A percentile compares a stretch with the other conserved stretches of the same genome.
Conservation (phyloP, 352 stramenopile species). For the Plasmopara viticola region DNA sequence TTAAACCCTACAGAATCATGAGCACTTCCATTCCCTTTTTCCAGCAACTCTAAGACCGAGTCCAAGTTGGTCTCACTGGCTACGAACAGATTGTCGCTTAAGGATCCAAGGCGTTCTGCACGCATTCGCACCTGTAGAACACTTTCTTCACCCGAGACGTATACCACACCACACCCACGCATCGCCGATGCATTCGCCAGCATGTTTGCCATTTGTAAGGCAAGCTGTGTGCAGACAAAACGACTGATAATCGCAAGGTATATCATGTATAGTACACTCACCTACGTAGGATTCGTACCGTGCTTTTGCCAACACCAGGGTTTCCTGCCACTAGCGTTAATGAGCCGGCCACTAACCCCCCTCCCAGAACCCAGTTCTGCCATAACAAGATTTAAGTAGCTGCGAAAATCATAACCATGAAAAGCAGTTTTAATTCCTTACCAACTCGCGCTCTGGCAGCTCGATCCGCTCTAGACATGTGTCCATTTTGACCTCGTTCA, state of each 20-base stretch:
- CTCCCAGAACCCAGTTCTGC: slow-evolving; percentile 92
- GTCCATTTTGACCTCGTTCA: slow-evolving; percentile 66
- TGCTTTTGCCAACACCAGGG: slow-evolving; percentile 92
- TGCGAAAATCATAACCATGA: neutral
- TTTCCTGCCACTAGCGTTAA: slow-evolving; percentile 93
- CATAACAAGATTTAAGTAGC: slow-evolving; percentile 31
- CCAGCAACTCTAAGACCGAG: slow-evolving; percentile 53
- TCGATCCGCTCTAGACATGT: slow-evolving; percentile 51
- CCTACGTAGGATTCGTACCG: slow-evolving; percentile 29
- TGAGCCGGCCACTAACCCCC: slow-evolving; percentile 92
- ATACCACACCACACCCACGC: slow-evolving; percentile 76
- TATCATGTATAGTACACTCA: neutral
- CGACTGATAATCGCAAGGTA: neutral
- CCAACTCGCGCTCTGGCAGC: slow-evolving; percentile 66
- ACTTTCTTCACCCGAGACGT: slow-evolving; percentile 96
- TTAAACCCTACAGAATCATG: slow-evolving; percentile 30
- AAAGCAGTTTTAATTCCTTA: slow-evolving; percentile 3
- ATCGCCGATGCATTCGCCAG: slow-evolving; percentile 27
- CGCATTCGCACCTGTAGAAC: slow-evolving; percentile 92
- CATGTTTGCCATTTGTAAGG: slow-evolving; percentile 92
- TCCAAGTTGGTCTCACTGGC: slow-evolving; percentile 84
- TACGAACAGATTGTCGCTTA: slow-evolving; percentile 65
- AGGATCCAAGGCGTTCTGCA: slow-evolving; percentile 76
- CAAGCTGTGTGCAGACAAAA: slow-evolving; percentile 39
- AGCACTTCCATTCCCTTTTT: slow-evolving; percentile 16